Base-by-base conservation (phyloP, 345 rosid genomes). In the Geranium rotundifolium region DNA sequence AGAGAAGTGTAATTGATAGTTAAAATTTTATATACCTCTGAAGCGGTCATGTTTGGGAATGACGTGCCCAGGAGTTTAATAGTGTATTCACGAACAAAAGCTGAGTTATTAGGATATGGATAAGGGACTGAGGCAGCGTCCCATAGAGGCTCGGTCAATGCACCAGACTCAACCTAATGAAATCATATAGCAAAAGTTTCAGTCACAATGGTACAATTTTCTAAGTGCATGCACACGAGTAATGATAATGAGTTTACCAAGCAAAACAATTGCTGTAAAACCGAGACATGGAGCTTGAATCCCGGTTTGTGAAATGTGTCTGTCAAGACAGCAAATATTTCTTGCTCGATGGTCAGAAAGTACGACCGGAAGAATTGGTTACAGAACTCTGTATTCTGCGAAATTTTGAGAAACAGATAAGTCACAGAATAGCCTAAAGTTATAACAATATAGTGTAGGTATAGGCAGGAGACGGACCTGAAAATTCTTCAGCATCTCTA, bases 281-380 rank as follows among this genome's bases (percentile, higher is more conserved):
- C 96, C 56, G 81, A 73, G 64, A 93, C 96, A 65, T 93, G 99
- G 76, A 93, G 72, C 89, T 93, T 93, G 83, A 93, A 93, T 60
- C 99, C 99, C 70, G 99, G 99, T 76, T 93, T 93, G 69, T 93
- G 99, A 70, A 93, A 93, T 8, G 99, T 93, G 72, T 93, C 97
- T 0, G 99, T 88, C 76, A 93, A 77, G 64, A 93, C 99, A 0
- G 92, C 96, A 80, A 93, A 93, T 71, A 82, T 93, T 74, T 93
- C 99, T 77, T 93, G 99, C 85, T 88, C 99, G 59, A 84, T 84
- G 20, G 81, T 71, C 74, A 86, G 59, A 66, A 74, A 84, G 70
- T 87, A 87, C 9, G 86, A 75, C 58, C 71, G 73, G 70, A 77
- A 86, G 82, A 95, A 95, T 67, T 95, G 97, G 73, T 90, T 86